Evolutionary conservation across 2,329 filamentous ascomycete species (phyloP).

Genomic region (Talaromyces sp.): DNA sequence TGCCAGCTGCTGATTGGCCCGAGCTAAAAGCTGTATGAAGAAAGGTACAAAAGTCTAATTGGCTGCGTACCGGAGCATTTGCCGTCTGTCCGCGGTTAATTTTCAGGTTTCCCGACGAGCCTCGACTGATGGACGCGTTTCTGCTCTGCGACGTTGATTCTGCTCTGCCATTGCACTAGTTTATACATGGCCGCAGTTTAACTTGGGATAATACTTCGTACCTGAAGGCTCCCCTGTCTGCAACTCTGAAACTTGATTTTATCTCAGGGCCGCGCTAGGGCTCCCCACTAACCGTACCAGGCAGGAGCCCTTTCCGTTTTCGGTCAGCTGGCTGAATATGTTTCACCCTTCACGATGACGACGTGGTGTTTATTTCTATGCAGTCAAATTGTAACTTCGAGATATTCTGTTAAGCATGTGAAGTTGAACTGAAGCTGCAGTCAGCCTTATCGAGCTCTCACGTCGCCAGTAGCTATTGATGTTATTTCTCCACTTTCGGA

Average conservation of each 20-base stretch:
- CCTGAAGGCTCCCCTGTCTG: background rate
- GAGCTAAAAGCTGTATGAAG: conserved; percentile 1
- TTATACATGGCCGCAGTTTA: too few species aligned
- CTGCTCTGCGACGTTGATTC: too few species aligned
- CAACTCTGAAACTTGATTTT: conserved; percentile 3
- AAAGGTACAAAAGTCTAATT: background rate
- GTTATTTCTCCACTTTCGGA: background rate
- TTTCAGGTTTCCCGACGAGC: background rate
- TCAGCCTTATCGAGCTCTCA: background rate
- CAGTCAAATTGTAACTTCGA: too few species aligned
- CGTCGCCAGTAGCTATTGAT: background rate
- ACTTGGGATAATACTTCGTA: too few species aligned
- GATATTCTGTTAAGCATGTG: background rate
- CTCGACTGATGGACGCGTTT: too few species aligned
- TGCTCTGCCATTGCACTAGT: too few species aligned
- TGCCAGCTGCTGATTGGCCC: background rate
- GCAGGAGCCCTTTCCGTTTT: background rate
- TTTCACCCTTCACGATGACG: background rate
- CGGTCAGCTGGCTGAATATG: background rate
- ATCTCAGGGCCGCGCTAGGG: conserved; percentile 1
- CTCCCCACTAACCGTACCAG: background rate
- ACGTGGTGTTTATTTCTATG: background rate
- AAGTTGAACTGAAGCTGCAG: background rate
- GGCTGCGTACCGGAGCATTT: background rate
- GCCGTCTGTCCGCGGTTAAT: background rate